These are phyloP conservation scores for Martensiomyces pterosporus DNA, from an alignment of 192 early-diverging fungal genomes.

Conservation along the genomic window DNA sequence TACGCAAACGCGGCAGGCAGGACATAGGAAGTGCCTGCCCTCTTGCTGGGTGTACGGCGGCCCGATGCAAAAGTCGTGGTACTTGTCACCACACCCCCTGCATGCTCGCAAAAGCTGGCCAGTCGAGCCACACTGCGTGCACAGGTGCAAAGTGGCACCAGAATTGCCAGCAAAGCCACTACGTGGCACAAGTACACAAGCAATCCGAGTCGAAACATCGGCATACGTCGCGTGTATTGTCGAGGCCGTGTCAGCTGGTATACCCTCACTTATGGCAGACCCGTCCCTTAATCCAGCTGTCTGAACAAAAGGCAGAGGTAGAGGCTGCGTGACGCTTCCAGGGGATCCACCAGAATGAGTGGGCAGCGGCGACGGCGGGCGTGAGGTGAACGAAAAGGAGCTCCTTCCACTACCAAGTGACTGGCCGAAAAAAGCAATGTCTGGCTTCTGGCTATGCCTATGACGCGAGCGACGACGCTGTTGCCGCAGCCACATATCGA, in stretches of 20 bases:
- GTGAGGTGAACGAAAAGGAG: too few species aligned
- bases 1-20: conserved; percentile 32
- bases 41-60: not conserved
- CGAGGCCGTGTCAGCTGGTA: not conserved
- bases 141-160: conserved; percentile 6
- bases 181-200: not conserved
- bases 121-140: conserved; percentile 29
- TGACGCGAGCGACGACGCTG: too few species aligned
- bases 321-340: too few species aligned
- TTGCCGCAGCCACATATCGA: conserved; percentile 21
- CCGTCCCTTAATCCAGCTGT: not conserved
- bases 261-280: too few species aligned
- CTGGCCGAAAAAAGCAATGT: too few species aligned
- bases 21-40: conserved; percentile 19
- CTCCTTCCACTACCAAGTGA: too few species aligned
- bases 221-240: too few species aligned
- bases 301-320: not conserved
- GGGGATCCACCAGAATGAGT: too few species aligned
- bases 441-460: too few species aligned
- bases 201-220: not conserved
- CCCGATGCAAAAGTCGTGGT: conserved; percentile 46
- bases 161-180: not conserved
- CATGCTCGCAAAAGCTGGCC: conserved; percentile 29
- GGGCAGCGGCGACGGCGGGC: conserved; percentile 6
- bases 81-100: conserved; percentile 47